Evolutionary conservation across 108 stramenopile species (phyloP), one percentile per base, ranked within the genome.

Genomic region (Pseudonitzschia multiseries): DNA sequence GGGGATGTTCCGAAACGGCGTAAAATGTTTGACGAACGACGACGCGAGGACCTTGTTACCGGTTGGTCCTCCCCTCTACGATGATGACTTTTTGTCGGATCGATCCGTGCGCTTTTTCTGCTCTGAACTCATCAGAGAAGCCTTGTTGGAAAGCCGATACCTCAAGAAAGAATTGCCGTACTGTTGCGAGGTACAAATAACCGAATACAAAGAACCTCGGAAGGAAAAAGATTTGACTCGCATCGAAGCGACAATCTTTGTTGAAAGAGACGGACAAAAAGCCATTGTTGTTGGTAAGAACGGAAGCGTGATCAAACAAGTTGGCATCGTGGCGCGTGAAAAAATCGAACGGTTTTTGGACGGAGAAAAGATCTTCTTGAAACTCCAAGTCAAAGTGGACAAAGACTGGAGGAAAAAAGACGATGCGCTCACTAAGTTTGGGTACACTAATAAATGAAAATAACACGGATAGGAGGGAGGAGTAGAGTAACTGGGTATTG

Each of bases 361-460:
- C 59, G 57, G 70, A 13, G 76, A 80, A 73, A 70, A 71, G 76
- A 85, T 97, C n/a, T 91, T 89, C 69, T 75, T 98, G 8, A 82
- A 95, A 48, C 73, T 79, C 8, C 32, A 44, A 29, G 96, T 98
- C 61, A 95, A 93, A 81, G 96, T 98, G 13, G 88, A 95, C 74
- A 96, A 96, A 81, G 91, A 97, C 77, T 98, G 97, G 97, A 82
- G 97, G 69, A 88, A 82, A 65, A 84, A 92, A 59, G 85, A 90
- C 65, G 83, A 84, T 10, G 85, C 80, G 65, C 78, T 98, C 14
- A 82, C 83, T 71, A 66, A 84, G 48, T 96, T 86, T 83, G 97
- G 97, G 15, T 98, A 98, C 79, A 43, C 3, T 20, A 56, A 56
- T 48, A 48, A 14, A 14, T 48, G 17, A 48, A n/a, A 10, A 14